phyloP scores from a whole-genome alignment of 2,329 filamentous ascomycete species.

The Fusarium sp. region DNA sequence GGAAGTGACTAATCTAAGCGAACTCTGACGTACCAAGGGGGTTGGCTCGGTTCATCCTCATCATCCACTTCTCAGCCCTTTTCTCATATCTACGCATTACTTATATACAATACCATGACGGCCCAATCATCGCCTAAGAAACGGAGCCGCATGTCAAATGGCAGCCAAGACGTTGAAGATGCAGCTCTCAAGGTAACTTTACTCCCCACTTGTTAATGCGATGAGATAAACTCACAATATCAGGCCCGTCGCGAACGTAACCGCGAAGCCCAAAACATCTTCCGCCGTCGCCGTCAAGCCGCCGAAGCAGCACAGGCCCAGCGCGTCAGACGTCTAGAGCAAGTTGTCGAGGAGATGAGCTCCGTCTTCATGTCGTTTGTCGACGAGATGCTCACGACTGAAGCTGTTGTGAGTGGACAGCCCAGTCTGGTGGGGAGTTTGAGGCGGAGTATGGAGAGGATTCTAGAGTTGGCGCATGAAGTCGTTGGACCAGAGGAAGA shows the following conservation, averaged over 20 bases:
- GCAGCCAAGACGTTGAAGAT: slow-evolving; percentile 40
- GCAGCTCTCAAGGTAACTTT: slow-evolving; percentile 44
- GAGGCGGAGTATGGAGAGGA: slow-evolving; percentile 41
- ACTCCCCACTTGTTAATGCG: not conserved
- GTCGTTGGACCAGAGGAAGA: slow-evolving; percentile 47
- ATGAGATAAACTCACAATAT: slow-evolving; percentile 19
- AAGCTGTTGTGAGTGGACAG: slow-evolving; percentile 42
- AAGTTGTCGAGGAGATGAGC: slow-evolving; percentile 51
- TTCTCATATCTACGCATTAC: not conserved
- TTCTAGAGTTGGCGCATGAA: slow-evolving; percentile 45
- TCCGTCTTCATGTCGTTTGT: slow-evolving; percentile 49
- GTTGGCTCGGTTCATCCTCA: not conserved
- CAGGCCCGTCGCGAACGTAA: slow-evolving; percentile 51
- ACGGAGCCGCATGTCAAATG: slow-evolving; percentile 42
- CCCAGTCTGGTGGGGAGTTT: slow-evolving; percentile 40
- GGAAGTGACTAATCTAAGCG: too few species aligned
- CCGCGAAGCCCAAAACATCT: slow-evolving; percentile 51
- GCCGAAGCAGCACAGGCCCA: slow-evolving; percentile 49
- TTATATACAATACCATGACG: slow-evolving; percentile 26
- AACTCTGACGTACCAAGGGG: too few species aligned
- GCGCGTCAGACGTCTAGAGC: slow-evolving; percentile 47
- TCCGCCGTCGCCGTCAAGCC: slow-evolving; percentile 49
- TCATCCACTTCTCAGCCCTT: not conserved
- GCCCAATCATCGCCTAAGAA: slow-evolving; percentile 34
- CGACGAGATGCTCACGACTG: slow-evolving; percentile 49